phyloP scores from a whole-genome alignment of 352 stramenopile genomes.

The Elongisporangium prolatum region DNA sequence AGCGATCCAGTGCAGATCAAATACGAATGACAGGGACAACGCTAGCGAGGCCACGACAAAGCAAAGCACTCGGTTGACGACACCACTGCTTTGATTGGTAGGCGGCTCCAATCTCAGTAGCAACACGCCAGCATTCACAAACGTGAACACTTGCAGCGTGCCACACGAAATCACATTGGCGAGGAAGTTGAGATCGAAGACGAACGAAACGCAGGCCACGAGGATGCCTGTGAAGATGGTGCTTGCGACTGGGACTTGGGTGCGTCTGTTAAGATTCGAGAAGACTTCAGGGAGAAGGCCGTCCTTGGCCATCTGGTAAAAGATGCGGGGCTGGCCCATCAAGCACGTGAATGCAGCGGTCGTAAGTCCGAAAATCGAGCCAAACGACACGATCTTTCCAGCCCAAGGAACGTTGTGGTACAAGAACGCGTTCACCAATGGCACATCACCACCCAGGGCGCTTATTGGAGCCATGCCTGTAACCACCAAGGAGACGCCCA shows the following conservation, averaged over 20 bases:
- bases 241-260: constrained; percentile 64
- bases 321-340: constrained; percentile 91
- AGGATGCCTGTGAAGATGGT: constrained; percentile 88
- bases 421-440: constrained; percentile 81
- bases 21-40: constrained; percentile 62
- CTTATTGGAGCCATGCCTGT: constrained; percentile 82
- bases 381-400: constrained; percentile 83
- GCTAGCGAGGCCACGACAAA: constrained; percentile 59
- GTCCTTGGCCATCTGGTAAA: constrained; percentile 90
- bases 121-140: constrained; percentile 90
- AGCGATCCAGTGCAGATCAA: constrained; percentile 50
- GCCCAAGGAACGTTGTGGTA: constrained; percentile 73
- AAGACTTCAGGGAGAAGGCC: constrained; percentile 66
- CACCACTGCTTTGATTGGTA: constrained; percentile 22
- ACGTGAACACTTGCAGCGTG: constrained; percentile 91
- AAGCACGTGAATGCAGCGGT: constrained; percentile 89
- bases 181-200: constrained; percentile 89
- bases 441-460: constrained; percentile 67
- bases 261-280: constrained; percentile 50
- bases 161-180: constrained; percentile 91
- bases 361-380: constrained; percentile 91
- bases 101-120: constrained; percentile 64
- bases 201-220: constrained; percentile 74
- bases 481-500: constrained; percentile 85
- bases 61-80: constrained; percentile 45